These are phyloP conservation scores for Phalaenopsis hybrid DNA, from an alignment of 116 monocot species.

Conservation along the genomic window DNA sequence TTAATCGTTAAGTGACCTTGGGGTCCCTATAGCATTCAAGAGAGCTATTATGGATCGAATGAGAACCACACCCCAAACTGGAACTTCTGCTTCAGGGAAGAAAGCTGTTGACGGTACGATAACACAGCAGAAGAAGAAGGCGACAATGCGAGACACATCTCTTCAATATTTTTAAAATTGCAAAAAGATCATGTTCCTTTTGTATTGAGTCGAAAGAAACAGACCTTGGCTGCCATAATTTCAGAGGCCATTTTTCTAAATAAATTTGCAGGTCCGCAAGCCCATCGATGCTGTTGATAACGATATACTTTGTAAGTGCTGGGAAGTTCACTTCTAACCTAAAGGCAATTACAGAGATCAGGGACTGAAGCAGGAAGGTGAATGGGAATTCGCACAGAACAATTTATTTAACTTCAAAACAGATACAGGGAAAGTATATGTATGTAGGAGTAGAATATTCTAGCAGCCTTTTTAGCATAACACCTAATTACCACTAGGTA, in stretches of 20 bases:
- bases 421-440: too few species aligned
- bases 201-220: too few species aligned
- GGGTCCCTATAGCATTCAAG: background rate
- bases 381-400: too few species aligned
- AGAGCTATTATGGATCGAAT: constrained; percentile 6
- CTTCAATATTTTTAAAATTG: constrained; percentile 15
- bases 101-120: constrained; percentile 45
- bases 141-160: constrained; percentile 45
- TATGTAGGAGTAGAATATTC: too few species aligned
- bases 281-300: constrained; percentile 37
- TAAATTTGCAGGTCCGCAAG: constrained; percentile 40
- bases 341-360: background rate
- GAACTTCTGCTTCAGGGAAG: constrained; percentile 51
- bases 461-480: too few species aligned
- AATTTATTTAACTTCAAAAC: too few species aligned
- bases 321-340: constrained; percentile 43
- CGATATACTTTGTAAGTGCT: constrained; percentile 44
- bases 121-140: constrained; percentile 64
- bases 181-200: too few species aligned
- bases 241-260: constrained; percentile 32
- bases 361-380: too few species aligned
- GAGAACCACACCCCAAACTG: constrained; percentile 55
- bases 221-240: constrained; percentile 18
- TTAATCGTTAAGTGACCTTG: background rate
- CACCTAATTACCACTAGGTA: too few species aligned